Evolutionary conservation across 768 basidiomycete genomes (phyloP).

Genomic region (Filobasidium floriforme): DNA sequence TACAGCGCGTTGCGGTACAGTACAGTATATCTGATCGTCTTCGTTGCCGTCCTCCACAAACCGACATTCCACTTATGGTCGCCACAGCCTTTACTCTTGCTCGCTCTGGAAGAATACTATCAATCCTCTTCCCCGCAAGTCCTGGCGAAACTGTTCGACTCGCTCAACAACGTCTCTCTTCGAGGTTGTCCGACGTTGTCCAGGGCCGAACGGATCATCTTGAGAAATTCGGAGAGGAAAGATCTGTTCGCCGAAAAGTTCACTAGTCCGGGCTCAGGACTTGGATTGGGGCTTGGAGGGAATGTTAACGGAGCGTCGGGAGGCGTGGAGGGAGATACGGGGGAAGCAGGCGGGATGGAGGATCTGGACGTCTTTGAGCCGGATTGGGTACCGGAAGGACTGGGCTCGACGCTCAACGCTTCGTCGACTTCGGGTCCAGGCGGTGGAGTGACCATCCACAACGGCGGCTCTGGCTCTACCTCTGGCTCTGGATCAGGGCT

Average conservation of each 20-base stretch:
- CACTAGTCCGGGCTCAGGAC: constrained; percentile 18
- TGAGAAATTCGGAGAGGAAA: constrained; percentile 82
- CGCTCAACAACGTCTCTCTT: constrained; percentile 85
- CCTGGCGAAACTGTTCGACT: constrained; percentile 79
- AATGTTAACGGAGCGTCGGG: constrained; percentile 21
- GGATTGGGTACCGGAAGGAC: constrained; percentile 1
- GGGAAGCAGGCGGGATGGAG: neutral
- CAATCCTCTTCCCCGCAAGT: constrained; percentile 79
- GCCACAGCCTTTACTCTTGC: constrained; percentile 73
- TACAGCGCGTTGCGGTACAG: neutral
- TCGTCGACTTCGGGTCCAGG: neutral
- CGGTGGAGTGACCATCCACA: neutral
- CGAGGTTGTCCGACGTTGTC: constrained; percentile 68
- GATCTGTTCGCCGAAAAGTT: constrained; percentile 88
- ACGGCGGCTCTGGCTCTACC: neutral
- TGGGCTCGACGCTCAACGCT: neutral
- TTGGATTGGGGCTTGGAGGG: constrained; percentile 8
- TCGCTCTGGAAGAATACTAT: constrained; percentile 94
- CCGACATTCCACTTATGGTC: too few species aligned
- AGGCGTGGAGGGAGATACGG: constrained; percentile 8
- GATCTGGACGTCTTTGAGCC: neutral
- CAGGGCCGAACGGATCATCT: constrained; percentile 74
- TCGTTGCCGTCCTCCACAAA: too few species aligned
- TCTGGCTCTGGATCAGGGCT: neutral
- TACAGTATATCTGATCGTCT: neutral